These are phyloP conservation scores for Fragilaria radians DNA, from an alignment of 108 stramenopile species.

Conservation along the genomic window DNA sequence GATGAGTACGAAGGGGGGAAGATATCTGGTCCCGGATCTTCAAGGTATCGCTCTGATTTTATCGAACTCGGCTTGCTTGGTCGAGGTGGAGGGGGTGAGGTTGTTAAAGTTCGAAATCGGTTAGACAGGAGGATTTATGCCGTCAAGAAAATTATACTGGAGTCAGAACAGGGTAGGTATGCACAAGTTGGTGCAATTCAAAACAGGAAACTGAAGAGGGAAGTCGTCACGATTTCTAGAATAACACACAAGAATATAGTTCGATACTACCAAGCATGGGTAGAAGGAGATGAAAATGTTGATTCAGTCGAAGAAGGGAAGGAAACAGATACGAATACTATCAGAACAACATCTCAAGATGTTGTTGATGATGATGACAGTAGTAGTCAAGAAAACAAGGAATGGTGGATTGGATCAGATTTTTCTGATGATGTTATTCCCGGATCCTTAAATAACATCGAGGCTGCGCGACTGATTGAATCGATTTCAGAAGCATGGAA, in stretches of 20 bases:
- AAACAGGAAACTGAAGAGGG: constrained; percentile 70
- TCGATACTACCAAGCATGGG: constrained; percentile 12
- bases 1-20: constrained; percentile 16
- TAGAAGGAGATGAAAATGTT: constrained; percentile 5
- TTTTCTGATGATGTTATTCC: constrained; percentile 4
- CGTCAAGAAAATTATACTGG: constrained; percentile 68
- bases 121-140: constrained; percentile 75
- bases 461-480: neutral
- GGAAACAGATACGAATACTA: neutral
- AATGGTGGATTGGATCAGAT: constrained; percentile 37
- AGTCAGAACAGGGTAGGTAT: constrained; percentile 39
- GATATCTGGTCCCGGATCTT: constrained; percentile 11
- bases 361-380: neutral
- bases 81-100: constrained; percentile 78
- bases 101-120: constrained; percentile 73
- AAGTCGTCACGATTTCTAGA: constrained; percentile 78
- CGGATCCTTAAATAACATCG: neutral
- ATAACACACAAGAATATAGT: constrained; percentile 59
- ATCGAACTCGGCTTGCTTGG: constrained; percentile 72
- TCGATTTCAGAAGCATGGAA: neutral
- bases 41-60: constrained; percentile 72
- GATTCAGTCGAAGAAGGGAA: neutral
- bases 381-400: neutral
- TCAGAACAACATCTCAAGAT: no score
- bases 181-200: constrained; percentile 43